Evolutionary conservation across 768 basidiomycete genomes (phyloP), one percentile per base, ranked within the genome.

Genomic region (Leccinellum luteum): DNA sequence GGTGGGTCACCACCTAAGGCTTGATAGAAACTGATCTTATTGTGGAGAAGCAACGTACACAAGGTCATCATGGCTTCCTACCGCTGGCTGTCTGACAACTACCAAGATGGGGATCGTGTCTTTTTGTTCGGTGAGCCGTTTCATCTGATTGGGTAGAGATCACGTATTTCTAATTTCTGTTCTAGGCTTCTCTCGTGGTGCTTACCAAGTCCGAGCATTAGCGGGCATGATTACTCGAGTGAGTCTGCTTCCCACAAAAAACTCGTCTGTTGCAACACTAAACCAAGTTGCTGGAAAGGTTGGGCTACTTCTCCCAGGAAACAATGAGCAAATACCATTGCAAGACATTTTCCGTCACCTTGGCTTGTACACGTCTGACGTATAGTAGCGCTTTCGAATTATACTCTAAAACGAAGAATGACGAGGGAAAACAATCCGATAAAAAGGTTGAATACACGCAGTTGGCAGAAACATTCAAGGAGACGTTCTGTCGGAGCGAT

Each of bases 171-270:
- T 63, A 14, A 68, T 28, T 13, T 48, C 4, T 15, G 7, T 27
- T 31, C 10, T 32, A 79, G 78, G 78, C 4, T 80, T 76, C 59
- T 79, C 79, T 1, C 76, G 79, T 14, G 79, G 78, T 7, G 79
- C 78, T 17, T 80, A 78, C 58, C 79, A 79, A 62, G 76, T 74
- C 3, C 73, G 79, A 28, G 73, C 68, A 1, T 49, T 79, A 43
- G 75, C 79, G 2, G 79, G 67, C 21, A 80, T 80, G 79, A 77
- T 79, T 17, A 54, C 74, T n/a, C 69, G 58, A 51, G 79, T 75
- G 50, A 52, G 69, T 3, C n/a, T 48, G 12, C 21, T 51, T 41
- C 19, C 3, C 9, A 13, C 5, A 21, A 2, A 1, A 32, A 1
- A 32, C 13, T 1, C 5, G 31, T 32, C 9, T 19, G 3, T 25